Evolutionary conservation across 371 early-diverging fungal genomes (phyloP).

Genomic region (Mortierella sp.): DNA sequence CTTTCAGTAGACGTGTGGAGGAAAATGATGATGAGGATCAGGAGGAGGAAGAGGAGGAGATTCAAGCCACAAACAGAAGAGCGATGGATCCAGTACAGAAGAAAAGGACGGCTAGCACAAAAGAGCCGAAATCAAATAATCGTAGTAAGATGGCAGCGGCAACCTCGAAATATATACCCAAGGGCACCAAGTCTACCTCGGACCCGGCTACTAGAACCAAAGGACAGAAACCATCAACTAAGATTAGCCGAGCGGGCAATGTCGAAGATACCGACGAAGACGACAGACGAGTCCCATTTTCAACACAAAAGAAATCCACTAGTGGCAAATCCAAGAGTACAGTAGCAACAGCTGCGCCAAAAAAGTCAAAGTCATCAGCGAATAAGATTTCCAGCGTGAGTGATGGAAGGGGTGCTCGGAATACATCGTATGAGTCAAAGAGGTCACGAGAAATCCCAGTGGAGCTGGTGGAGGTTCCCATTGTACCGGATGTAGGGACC

Average conservation of each 20-base stretch:
- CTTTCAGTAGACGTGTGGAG: neutral
- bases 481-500: slow-evolving; percentile 35
- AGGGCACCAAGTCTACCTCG: neutral
- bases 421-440: neutral
- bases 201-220: neutral
- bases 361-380: neutral
- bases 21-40: no score
- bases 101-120: slow-evolving; percentile 19
- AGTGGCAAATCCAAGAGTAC: neutral
- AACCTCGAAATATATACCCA: slow-evolving; percentile 18
- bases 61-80: neutral
- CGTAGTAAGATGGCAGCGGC: neutral
- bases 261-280: neutral
- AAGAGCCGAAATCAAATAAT: slow-evolving; percentile 9
- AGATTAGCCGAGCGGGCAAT: neutral
- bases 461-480: slow-evolving; percentile 27
- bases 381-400: neutral
- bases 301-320: neutral
- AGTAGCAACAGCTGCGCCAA: neutral
- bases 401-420: neutral
- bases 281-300: slow-evolving; percentile 9
- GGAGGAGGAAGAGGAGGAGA: slow-evolving; percentile 18
- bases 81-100: slow-evolving; percentile 5
- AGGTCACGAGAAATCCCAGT: neutral
- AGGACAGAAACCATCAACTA: neutral